Base-by-base conservation (phyloP, 2,329 filamentous ascomycete genomes). In the Ophiostoma tasmaniense region DNA sequence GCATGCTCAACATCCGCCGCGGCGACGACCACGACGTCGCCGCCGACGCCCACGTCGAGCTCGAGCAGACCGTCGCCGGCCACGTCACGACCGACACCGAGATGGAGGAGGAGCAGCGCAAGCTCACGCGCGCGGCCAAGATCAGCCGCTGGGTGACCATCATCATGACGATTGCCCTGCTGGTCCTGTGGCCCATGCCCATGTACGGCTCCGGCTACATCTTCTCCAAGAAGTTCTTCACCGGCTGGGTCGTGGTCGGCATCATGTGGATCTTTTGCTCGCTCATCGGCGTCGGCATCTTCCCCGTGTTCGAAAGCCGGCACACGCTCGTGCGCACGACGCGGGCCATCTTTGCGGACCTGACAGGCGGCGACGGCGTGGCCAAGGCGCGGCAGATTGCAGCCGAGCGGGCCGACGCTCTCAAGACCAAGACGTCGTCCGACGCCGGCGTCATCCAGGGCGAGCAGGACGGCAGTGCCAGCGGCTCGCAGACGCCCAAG, bases 131-230 rank as follows among this genome's bases (percentile, higher is more conserved):
- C 5, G 77, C 77, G 1, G 73, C 76, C 67, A 76, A 74, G 68
- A 78, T 79, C 66, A 77, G 76, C 75, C 76, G 76, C 70, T 71
- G 69, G 1, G 72, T 73, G 64, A 79, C 78, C 0, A 67, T 74
- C 1, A 69, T 77, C 22, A 70, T 79, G 75, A 73, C 73, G 0
- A 71, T 96, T 0, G 83, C 87, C 0, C 81, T 96, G 69, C 81
- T 97, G 0, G 83, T 97, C 1, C 84, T 97, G 20, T 97, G 93
- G 92, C 93, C 93, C 0, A 94, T 97, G 85, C 93, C 93, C 0
- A 88, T 97, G 87, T 97, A 95, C 75, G 93, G 92, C 13, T 84
- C 84, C 0, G 85, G 85, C 0, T 97, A 97, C 76, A 85, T 97
- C 68, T 96, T 95, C 79, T 88, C 84, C 77, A 90, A 91, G 81